phyloP scores from a whole-genome alignment of 352 stramenopile species.

The Nothophytophthora sp. region DNA sequence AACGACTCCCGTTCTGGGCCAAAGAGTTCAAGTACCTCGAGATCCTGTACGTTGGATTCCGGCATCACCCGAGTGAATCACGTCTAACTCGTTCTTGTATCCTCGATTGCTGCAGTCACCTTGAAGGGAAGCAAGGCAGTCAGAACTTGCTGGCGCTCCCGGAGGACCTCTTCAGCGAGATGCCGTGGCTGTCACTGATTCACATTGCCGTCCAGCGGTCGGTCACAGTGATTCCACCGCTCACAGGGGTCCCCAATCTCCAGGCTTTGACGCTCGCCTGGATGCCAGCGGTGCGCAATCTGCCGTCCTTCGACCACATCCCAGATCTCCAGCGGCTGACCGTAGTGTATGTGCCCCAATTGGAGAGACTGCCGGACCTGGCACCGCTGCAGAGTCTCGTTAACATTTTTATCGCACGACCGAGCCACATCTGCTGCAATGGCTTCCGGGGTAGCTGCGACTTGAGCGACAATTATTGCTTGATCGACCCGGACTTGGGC shows the following conservation, averaged over 20 bases:
- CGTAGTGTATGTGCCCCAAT: slow-evolving; percentile 8
- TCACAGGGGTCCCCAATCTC: slow-evolving; percentile 24
- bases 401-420: slow-evolving; percentile 7
- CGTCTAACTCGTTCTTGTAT: no score
- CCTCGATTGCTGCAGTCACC: slow-evolving; percentile 7
- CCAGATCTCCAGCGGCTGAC: slow-evolving; percentile 5
- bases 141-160: slow-evolving; percentile 9
- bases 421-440: slow-evolving; percentile 20
- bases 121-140: slow-evolving; percentile 19
- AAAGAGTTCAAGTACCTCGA: slow-evolving; percentile 28
- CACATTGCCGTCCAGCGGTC: slow-evolving; percentile 15
- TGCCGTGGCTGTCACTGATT: slow-evolving; percentile 18
- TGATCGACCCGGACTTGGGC: background rate
- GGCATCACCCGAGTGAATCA: background rate
- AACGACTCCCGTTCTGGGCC: slow-evolving; percentile 18
- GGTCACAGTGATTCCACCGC: slow-evolving; percentile 5
- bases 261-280: slow-evolving; percentile 17
- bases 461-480: slow-evolving; percentile 17
- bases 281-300: slow-evolving; percentile 2
- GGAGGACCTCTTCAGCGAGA: slow-evolving; percentile 22
- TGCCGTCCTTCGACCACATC: slow-evolving; percentile 8
- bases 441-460: slow-evolving; percentile 18
- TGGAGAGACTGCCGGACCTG: slow-evolving; percentile 16
- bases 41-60: slow-evolving; percentile 19
- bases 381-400: background rate